These are phyloP conservation scores for Leptosphaerulina australis DNA, from an alignment of 2,329 filamentous ascomycete species.

Conservation along the genomic window DNA sequence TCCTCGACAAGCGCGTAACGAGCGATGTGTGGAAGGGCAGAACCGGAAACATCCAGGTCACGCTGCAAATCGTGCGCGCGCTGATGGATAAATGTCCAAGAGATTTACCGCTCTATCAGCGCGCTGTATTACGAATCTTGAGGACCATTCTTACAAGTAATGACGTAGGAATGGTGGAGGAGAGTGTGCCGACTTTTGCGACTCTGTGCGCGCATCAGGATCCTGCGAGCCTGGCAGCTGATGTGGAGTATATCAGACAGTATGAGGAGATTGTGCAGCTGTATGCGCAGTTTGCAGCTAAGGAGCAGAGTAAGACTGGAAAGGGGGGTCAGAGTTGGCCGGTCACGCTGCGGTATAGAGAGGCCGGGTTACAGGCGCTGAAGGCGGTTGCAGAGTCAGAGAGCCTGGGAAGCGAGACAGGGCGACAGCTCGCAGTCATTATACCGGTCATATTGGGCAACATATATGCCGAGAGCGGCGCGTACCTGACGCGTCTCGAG, in stretches of 20 bases:
- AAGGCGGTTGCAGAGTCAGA: constrained; percentile 82
- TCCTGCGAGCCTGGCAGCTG: constrained; percentile 80
- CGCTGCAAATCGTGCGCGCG: constrained; percentile 86
- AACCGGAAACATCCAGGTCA: constrained; percentile 93
- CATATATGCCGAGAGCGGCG: constrained; percentile 75
- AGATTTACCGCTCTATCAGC: constrained; percentile 86
- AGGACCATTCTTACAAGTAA: constrained; percentile 80
- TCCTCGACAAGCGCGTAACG: constrained; percentile 91
- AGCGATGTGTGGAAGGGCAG: constrained; percentile 88
- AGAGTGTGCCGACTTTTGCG: constrained; percentile 83
- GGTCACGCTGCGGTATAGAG: constrained; percentile 69
- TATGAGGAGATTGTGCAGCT: constrained; percentile 81
- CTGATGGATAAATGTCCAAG: constrained; percentile 92
- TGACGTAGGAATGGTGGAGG: constrained; percentile 92
- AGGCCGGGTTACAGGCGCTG: constrained; percentile 69
- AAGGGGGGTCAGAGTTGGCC: constrained; percentile 67
- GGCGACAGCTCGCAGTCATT: constrained; percentile 76
- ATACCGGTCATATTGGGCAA: constrained; percentile 88
- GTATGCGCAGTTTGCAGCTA: constrained; percentile 81
- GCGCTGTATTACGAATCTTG: constrained; percentile 83
- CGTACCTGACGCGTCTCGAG: constrained; percentile 71
- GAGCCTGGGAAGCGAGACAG: constrained; percentile 74
- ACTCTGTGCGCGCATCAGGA: constrained; percentile 90
- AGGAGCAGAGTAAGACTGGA: constrained; percentile 46
- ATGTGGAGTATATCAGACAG: constrained; percentile 79